Conservation (phyloP, 768 basidiomycete genomes). For the Mycena latifolia region DNA sequence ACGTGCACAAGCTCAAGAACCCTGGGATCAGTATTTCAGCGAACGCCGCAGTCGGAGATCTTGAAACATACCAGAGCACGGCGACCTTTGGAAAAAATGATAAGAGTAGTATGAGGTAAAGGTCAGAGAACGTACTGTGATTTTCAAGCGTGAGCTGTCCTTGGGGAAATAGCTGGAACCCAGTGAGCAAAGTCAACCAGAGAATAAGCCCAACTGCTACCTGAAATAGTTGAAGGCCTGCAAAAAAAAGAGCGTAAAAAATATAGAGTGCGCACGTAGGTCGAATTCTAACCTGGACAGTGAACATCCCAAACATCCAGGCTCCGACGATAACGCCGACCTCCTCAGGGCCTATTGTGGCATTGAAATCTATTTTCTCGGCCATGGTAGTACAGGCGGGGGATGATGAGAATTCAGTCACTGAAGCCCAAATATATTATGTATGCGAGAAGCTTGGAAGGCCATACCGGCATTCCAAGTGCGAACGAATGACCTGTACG, state of each 20-base stretch:
- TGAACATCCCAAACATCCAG: conserved; percentile 26
- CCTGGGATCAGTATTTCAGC: not conserved
- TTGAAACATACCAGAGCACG: conserved; percentile 5
- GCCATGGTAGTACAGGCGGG: conserved; percentile 1
- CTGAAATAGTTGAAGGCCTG: conserved; percentile 21
- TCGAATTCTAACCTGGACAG: conserved; percentile 1
- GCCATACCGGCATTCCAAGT: not conserved
- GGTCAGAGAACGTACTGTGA: not conserved
- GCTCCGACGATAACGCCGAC: conserved; percentile 23
- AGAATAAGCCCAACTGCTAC: not conserved
- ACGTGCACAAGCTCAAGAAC: conserved; percentile 19
- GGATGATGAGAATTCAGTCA: not conserved
- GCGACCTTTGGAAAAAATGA: not conserved
- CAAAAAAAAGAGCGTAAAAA: not conserved
- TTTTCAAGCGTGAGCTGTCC: conserved; percentile 6
- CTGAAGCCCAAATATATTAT: not conserved
- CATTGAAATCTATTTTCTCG: conserved; percentile 19
- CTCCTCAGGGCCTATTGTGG: conserved; percentile 24
- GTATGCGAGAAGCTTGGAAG: not conserved
- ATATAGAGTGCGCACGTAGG: too few relatives aligned
- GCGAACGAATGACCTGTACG: too few relatives aligned
- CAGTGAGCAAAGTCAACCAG: not conserved
- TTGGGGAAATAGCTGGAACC: conserved; percentile 11
- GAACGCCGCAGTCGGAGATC: not conserved
- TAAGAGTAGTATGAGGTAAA: not conserved